These are phyloP conservation scores for Fraxinus xanthoxyloides DNA, from an alignment of 305 asterid species.

Conservation along the genomic window DNA sequence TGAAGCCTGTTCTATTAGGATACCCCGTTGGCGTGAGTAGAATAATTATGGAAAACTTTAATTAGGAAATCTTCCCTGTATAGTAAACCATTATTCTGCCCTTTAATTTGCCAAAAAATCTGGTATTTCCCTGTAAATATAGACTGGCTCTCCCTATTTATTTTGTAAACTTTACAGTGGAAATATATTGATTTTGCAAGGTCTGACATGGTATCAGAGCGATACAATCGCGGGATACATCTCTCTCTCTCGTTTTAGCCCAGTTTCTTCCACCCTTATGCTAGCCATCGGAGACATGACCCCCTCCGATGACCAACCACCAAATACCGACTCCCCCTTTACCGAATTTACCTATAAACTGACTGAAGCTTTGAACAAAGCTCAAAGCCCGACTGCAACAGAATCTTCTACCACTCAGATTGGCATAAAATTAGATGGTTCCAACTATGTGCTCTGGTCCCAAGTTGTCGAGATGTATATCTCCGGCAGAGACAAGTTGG, in stretches of 20 bases:
- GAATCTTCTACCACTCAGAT: background rate
- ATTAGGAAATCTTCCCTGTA: too few species aligned
- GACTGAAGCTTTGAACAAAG: background rate
- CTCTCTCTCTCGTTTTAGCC: too few species aligned
- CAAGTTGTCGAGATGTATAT: slow-evolving; percentile 18
- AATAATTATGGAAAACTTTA: too few species aligned
- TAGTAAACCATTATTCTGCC: too few species aligned
- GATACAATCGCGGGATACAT: background rate
- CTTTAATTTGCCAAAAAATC: too few species aligned
- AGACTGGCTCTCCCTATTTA: too few species aligned
- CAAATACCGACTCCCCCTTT: background rate
- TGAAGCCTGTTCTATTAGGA: too few species aligned
- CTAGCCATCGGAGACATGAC: background rate
- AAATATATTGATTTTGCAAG: too few species aligned
- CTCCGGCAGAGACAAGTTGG: slow-evolving; percentile 1
- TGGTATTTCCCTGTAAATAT: too few species aligned
- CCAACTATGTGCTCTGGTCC: slow-evolving; percentile 3
- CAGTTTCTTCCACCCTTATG: background rate
- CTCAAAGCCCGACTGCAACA: background rate
- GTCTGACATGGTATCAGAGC: background rate
- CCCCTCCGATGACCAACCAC: background rate
- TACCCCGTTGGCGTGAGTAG: too few species aligned
- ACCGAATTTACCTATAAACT: background rate
- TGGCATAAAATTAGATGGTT: slow-evolving; percentile 8
- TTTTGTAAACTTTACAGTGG: too few species aligned